These are phyloP conservation scores for Botrytis aclada DNA, from an alignment of 2,329 filamentous ascomycete genomes.

Conservation along the genomic window DNA sequence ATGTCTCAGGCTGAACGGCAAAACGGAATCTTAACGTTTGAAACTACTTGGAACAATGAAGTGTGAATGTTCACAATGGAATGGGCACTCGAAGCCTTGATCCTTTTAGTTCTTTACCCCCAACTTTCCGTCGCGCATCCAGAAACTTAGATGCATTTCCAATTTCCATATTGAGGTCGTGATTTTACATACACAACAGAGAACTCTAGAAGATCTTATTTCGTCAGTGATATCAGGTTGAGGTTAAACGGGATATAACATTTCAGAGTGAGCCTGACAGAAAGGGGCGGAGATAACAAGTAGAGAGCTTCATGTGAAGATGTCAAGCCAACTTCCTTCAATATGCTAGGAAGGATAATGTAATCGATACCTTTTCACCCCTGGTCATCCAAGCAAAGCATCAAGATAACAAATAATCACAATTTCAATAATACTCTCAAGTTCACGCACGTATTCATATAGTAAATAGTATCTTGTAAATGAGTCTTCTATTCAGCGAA, in stretches of 20 bases:
- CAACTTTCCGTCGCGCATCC: background rate
- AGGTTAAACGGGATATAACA: background rate
- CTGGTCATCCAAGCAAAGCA: background rate
- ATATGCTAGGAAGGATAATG: background rate
- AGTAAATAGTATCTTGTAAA: background rate
- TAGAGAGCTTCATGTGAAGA: background rate
- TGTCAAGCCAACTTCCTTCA: background rate
- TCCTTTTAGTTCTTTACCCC: background rate
- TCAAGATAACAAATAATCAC: background rate
- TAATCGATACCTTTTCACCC: background rate
- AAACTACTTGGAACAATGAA: background rate
- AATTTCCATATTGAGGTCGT: background rate
- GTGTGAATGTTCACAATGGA: background rate
- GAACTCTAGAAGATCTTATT: background rate
- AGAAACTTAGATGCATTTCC: too few species aligned
- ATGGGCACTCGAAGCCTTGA: background rate
- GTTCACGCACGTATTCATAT: background rate
- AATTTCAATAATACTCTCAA: background rate
- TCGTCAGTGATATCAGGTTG: background rate
- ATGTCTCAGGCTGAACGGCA: background rate
- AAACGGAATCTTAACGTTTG: background rate
- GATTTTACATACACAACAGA: background rate
- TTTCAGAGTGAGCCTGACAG: background rate
- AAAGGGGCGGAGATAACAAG: background rate
- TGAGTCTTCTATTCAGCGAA: background rate